phyloP scores from a whole-genome alignment of 768 basidiomycete species.

The Solioccasus polychromus region DNA sequence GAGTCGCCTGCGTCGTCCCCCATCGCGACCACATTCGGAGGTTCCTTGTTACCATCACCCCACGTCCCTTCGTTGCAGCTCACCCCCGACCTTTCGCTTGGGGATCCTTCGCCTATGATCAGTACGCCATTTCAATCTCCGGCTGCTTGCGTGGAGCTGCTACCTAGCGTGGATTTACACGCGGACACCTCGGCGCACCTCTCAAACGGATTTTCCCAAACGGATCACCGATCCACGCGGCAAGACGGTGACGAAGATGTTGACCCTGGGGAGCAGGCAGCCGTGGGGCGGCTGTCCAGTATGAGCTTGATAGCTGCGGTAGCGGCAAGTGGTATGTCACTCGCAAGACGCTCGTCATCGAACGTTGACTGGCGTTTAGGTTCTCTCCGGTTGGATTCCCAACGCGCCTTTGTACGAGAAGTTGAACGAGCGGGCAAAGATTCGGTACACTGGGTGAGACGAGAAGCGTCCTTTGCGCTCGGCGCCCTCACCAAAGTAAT shows the following conservation, averaged over 20 bases:
- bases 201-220: conserved; percentile 12
- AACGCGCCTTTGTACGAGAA: conserved; percentile 68
- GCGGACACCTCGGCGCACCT: conserved; percentile 7
- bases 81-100: conserved; percentile 9
- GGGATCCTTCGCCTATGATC: conserved; percentile 15
- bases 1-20: conserved; percentile 27
- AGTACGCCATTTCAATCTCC: conserved; percentile 18
- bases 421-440: conserved; percentile 66
- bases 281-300: conserved; percentile 82
- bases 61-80: conserved; percentile 16
- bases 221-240: conserved; percentile 14
- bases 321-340: conserved; percentile 65
- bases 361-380: conserved; percentile 36
- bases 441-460: conserved; percentile 72
- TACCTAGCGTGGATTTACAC: conserved; percentile 7
- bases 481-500: conserved; percentile 87
- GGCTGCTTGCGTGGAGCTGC: conserved; percentile 3
- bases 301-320: conserved; percentile 93
- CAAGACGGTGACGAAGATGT: conserved; percentile 36
- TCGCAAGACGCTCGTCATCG: conserved; percentile 7
- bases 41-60: conserved; percentile 9
- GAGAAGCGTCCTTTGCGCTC: conserved; percentile 85
- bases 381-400: conserved; percentile 50
- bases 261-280: conserved; percentile 63
- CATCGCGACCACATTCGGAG: conserved; percentile 20